Percentiles rank a stretch among this genome's conserved stretches.
Evolutionary conservation across 495 filamentous ascomycete genomes (phyloP).

Genomic region (Annulohypoxylon maeteangense): DNA sequence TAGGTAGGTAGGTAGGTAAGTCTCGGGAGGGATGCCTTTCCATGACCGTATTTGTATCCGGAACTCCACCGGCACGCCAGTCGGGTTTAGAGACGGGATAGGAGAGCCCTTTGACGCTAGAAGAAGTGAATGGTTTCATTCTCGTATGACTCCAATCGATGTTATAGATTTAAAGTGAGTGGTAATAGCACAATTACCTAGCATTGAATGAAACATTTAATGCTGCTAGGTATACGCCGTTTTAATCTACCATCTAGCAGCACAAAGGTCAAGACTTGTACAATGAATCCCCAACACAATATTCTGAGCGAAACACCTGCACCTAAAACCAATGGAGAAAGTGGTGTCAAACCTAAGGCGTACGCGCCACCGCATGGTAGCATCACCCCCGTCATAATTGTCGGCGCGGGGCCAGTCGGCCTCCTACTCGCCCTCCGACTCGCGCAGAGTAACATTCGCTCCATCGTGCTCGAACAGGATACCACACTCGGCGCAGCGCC

Average conservation of each 20-base stretch:
- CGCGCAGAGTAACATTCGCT: constrained; percentile 9
- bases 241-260: neutral
- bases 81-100: neutral
- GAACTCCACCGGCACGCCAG: neutral
- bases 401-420: constrained; percentile 16
- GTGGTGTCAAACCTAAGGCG: neutral
- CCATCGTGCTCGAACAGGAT: constrained; percentile 15
- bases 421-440: constrained; percentile 24
- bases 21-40: too few relatives aligned
- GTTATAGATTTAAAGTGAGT: constrained; percentile 8
- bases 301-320: neutral
- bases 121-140: neutral
- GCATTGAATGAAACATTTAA: neutral
- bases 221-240: neutral
- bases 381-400: constrained; percentile 13
- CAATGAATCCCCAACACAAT: neutral
- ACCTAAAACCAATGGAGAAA: neutral
- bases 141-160: neutral
- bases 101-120: neutral
- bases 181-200: neutral
- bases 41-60: neutral
- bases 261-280: neutral
- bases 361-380: neutral
- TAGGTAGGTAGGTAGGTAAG: too few relatives aligned
- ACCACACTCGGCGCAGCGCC: constrained; percentile 1